A percentile compares a stretch with the other conserved stretches of the same genome.
These are phyloP conservation scores for Coemansia sp. DNA, from an alignment of 192 early-diverging fungal genomes.

Conservation along the genomic window DNA sequence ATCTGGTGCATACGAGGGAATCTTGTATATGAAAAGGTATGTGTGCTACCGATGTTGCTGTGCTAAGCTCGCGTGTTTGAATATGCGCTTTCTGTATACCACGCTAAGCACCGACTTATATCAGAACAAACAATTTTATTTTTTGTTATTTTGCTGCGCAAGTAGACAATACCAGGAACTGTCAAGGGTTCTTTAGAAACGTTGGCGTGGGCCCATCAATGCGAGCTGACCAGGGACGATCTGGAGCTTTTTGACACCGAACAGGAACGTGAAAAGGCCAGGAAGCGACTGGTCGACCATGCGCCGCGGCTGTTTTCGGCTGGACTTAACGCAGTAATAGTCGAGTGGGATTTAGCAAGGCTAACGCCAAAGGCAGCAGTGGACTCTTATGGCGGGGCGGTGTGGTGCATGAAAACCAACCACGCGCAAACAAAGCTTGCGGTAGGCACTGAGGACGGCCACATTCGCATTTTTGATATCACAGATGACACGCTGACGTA, in stretches of 20 bases:
- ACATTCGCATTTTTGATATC: slow-evolving; percentile 85
- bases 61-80: background rate
- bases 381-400: slow-evolving; percentile 84
- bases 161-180: slow-evolving; percentile 77
- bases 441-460: slow-evolving; percentile 91
- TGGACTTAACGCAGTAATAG: slow-evolving; percentile 78
- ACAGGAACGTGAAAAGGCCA: slow-evolving; percentile 56
- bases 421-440: slow-evolving; percentile 74
- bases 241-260: slow-evolving; percentile 68
- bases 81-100: background rate
- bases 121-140: background rate
- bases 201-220: slow-evolving; percentile 81
- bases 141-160: background rate
- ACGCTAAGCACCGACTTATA: background rate
- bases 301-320: slow-evolving; percentile 82
- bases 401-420: slow-evolving; percentile 91
- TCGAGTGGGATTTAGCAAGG: slow-evolving; percentile 80
- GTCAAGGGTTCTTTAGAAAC: slow-evolving; percentile 73
- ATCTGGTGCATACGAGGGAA: slow-evolving; percentile 75
- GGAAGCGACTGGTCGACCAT: slow-evolving; percentile 51
- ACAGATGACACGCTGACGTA: slow-evolving; percentile 67
- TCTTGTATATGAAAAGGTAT: slow-evolving; percentile 79
- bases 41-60: background rate
- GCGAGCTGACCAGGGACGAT: slow-evolving; percentile 59
- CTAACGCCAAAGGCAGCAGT: slow-evolving; percentile 65